Evolutionary conservation across 495 filamentous ascomycete genomes (phyloP), one percentile per base, ranked within the genome.

Genomic region (Rostrohypoxylon terebratum): DNA sequence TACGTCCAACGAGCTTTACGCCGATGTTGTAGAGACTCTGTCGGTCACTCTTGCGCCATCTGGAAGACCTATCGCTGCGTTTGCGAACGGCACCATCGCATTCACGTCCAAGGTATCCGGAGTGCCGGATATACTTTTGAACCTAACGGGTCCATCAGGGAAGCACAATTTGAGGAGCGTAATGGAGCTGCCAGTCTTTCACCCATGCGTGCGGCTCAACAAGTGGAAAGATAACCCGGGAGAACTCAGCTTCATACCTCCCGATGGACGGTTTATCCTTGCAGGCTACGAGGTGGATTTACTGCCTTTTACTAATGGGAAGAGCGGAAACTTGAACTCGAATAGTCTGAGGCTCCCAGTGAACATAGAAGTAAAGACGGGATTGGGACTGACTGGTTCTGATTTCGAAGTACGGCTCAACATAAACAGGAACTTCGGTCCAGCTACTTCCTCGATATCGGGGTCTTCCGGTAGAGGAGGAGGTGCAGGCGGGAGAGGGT

Each of bases 1-100:
- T 79, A 98, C 94, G 5, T 95, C 92, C 54, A 98, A 98, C 80
- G 95, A 98, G 80, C 87, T 99, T 36, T 98, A 99, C 79, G 96
- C 97, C 44, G 96, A 99, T 79, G 87, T 99, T 1, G 87, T 99
- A 48, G 96, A 99, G 82, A 92, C 92, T 3, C 86, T 99, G 0
- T 89, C 89, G 0, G 92, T 97, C 3, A 96, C 90, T 0, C 86
- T 98, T 57, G 93, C 96, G 0, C 96, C 96, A 0, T 97, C 94
- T 0, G 96, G 96, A 8, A 86, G 92, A 5, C 88, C 94, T 3
- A 86, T 99, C 21, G 88, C 93, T 9, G 96, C 96, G 20, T 88
- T 96, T 68, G 93, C 93, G 7, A 92, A 94, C 67, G 96, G 96
- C 59, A 97, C 93, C 6, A 95, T 99, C 64, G 95, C 93, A 16